phyloP scores from a whole-genome alignment of 352 stramenopile species.

The Plasmopara muralis region DNA sequence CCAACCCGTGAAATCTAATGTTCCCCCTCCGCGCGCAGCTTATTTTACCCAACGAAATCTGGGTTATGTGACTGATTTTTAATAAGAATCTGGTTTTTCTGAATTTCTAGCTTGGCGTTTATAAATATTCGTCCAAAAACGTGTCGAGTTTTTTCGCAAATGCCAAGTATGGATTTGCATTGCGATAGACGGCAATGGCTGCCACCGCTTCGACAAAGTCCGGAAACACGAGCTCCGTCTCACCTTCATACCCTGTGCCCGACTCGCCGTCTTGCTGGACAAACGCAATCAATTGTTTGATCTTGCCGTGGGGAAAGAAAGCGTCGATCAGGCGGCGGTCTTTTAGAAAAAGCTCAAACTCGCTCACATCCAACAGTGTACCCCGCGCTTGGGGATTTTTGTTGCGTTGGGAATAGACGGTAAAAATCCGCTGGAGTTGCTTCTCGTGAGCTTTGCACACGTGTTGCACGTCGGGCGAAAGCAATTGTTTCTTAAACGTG shows the following conservation, averaged over 20 bases:
- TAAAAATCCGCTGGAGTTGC: slow-evolving; percentile 71
- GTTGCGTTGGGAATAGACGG: slow-evolving; percentile 63
- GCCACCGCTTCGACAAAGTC: slow-evolving; percentile 72
- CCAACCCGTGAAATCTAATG: slow-evolving; percentile 26
- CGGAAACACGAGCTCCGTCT: slow-evolving; percentile 74
- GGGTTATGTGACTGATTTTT: slow-evolving; percentile 68
- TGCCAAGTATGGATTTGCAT: slow-evolving; percentile 71
- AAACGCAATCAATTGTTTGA: slow-evolving; percentile 74
- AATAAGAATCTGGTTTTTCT: slow-evolving; percentile 1
- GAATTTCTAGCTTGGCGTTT: not conserved
- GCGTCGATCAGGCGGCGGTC: slow-evolving; percentile 61
- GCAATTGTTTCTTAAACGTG: slow-evolving; percentile 83
- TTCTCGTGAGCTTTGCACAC: slow-evolving; percentile 74
- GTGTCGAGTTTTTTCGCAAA: slow-evolving; percentile 70
- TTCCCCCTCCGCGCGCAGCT: slow-evolving; percentile 22
- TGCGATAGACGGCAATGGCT: slow-evolving; percentile 65
- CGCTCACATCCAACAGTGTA: slow-evolving; percentile 62
- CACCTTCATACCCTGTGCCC: slow-evolving; percentile 40
- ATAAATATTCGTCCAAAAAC: slow-evolving; percentile 76
- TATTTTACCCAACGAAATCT: slow-evolving; percentile 56
- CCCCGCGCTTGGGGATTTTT: slow-evolving; percentile 62
- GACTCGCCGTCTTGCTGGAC: slow-evolving; percentile 73
- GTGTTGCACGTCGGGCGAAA: slow-evolving; percentile 65
- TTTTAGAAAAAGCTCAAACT: slow-evolving; percentile 71
- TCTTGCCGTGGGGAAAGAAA: slow-evolving; percentile 59